phyloP scores from a whole-genome alignment of 768 basidiomycete species.

The Naematelia aurantialba region DNA sequence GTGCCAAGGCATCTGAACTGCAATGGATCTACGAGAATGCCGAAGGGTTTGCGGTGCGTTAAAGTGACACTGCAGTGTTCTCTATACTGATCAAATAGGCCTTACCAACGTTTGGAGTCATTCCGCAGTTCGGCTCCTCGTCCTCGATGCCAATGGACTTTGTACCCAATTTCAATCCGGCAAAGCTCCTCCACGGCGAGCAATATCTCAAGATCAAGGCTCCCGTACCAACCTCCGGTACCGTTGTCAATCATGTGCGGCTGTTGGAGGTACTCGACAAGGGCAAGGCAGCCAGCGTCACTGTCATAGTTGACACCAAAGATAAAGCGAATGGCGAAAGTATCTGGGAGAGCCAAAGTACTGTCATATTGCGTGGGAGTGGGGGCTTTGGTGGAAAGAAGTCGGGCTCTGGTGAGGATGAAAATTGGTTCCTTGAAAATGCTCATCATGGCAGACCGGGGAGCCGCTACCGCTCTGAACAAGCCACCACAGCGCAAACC shows the following conservation, averaged over 20 bases:
- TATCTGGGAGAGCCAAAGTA: constrained; percentile 88
- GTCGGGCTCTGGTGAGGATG: constrained; percentile 63
- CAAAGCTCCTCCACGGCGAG: constrained; percentile 95
- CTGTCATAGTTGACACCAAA: constrained; percentile 69
- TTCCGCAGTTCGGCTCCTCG: constrained; percentile 81
- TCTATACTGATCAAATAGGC: constrained; percentile 51
- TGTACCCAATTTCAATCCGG: constrained; percentile 89
- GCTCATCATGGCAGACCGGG: constrained; percentile 66
- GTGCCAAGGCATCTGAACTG: constrained; percentile 87
- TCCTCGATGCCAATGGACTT: constrained; percentile 64
- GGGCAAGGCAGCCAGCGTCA: constrained; percentile 89
- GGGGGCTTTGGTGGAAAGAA: constrained; percentile 97
- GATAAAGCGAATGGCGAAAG: constrained; percentile 73
- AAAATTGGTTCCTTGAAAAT: neutral
- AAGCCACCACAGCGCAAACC: constrained; percentile 74
- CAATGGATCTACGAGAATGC: constrained; percentile 87
- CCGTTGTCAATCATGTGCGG: constrained; percentile 71
- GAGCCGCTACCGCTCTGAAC: constrained; percentile 78
- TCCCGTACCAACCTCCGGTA: constrained; percentile 78
- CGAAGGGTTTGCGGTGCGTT: constrained; percentile 63
- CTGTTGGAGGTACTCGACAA: constrained; percentile 56
- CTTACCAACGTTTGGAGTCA: constrained; percentile 89
- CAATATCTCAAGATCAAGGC: constrained; percentile 85
- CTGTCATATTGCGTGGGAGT: constrained; percentile 83
- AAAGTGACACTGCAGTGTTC: neutral